A percentile compares a stretch with the other conserved stretches of the same genome.
Evolutionary conservation across 257 asterid species (phyloP).

Genomic region (Solanum pimpinellifolium): DNA sequence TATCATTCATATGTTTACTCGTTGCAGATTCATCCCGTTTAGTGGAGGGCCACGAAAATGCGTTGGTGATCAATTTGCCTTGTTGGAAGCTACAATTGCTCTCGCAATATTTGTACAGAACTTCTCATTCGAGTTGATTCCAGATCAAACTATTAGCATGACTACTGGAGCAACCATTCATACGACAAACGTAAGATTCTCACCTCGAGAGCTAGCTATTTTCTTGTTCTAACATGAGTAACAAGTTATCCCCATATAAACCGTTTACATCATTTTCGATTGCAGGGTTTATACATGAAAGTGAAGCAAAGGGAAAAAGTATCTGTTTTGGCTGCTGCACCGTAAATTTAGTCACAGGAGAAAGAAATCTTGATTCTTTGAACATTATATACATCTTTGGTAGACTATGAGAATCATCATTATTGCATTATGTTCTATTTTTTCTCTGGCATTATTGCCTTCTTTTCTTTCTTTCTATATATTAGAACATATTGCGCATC

Average conservation of each 20-base stretch:
- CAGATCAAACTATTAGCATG: conserved; percentile 83
- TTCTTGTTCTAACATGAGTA: neutral
- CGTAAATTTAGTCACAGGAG: neutral
- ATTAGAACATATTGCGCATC: neutral
- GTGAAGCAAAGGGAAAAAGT: conserved; percentile 45
- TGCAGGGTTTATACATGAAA: conserved; percentile 93
- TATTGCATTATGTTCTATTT: neutral
- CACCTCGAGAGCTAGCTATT: neutral
- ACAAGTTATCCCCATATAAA: neutral
- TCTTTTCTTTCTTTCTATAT: neutral
- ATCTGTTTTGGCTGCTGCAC: conserved; percentile 12
- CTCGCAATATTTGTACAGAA: conserved; percentile 72
- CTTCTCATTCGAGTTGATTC: conserved; percentile 55
- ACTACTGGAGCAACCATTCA: conserved; percentile 98
- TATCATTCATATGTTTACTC: neutral
- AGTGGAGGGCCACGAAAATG: conserved; percentile 98
- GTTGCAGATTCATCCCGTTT: conserved; percentile 71
- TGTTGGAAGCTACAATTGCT: conserved; percentile 76
- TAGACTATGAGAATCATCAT: neutral
- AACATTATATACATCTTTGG: neutral
- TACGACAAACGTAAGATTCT: conserved; percentile 65
- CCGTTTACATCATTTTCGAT: neutral
- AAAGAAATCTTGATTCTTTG: neutral
- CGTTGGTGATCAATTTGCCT: conserved; percentile 93
- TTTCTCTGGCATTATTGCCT: neutral